Conservation (phyloP, 169 alveolate genomes). For the Cryptosporidium bovis region DNA sequence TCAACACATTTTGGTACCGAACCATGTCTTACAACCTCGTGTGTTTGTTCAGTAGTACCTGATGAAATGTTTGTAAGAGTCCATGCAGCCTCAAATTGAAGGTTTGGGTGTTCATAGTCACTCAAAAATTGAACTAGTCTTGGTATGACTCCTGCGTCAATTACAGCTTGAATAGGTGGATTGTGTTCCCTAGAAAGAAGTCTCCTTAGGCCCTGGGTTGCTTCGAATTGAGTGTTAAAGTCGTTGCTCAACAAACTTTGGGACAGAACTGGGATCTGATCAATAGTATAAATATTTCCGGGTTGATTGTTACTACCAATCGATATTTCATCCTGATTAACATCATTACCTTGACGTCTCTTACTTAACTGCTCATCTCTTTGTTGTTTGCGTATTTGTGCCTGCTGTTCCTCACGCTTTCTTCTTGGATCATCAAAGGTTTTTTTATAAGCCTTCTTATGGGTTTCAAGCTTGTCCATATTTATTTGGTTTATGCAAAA, state of each 20-base stretch:
- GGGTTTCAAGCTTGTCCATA: constrained; percentile 74
- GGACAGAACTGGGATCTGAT: constrained; percentile 79
- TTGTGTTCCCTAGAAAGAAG: constrained; percentile 91
- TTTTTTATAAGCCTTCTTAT: constrained; percentile 84
- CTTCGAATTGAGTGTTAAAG: constrained; percentile 83
- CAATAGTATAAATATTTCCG: constrained; percentile 77
- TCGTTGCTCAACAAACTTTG: constrained; percentile 84
- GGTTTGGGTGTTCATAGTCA: constrained; percentile 89
- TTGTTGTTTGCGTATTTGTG: constrained; percentile 90
- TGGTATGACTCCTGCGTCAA: constrained; percentile 96
- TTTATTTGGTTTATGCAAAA: neutral
- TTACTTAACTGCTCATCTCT: constrained; percentile 88
- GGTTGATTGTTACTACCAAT: constrained; percentile 65
- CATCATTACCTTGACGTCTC: constrained; percentile 82
- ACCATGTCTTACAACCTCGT: constrained; percentile 76
- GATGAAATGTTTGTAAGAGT: constrained; percentile 95
- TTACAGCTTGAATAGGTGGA: constrained; percentile 94
- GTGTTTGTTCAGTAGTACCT: constrained; percentile 94
- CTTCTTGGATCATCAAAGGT: constrained; percentile 91
- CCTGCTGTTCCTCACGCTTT: constrained; percentile 90
- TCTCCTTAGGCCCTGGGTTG: constrained; percentile 91
- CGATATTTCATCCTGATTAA: constrained; percentile 71
- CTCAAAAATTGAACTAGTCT: constrained; percentile 88
- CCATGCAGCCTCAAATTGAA: constrained; percentile 98
- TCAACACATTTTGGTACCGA: constrained; percentile 88